Conservation (phyloP, 352 stramenopile species). For the Phytophthora boehmeriae region DNA sequence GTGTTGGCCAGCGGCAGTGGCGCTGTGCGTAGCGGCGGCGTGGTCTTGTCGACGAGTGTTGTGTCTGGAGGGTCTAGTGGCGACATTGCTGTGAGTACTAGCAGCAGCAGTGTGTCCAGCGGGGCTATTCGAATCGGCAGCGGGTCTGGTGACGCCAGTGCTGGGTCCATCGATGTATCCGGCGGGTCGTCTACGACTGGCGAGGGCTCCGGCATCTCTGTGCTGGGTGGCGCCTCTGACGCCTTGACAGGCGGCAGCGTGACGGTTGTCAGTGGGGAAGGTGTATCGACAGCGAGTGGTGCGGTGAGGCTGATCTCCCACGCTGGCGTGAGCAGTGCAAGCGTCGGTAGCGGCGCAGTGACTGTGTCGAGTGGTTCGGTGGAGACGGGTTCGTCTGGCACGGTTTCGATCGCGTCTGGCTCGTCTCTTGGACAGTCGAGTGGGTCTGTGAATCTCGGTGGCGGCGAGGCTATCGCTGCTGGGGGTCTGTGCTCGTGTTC, state of each 20-base stretch:
- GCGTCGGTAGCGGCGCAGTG: conserved; percentile 15
- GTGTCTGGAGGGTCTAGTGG: conserved; percentile 19
- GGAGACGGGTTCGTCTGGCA: conserved; percentile 19
- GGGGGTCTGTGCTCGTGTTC: conserved; percentile 16
- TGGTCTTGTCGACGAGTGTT: conserved; percentile 22
- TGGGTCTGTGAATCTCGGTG: conserved; percentile 18
- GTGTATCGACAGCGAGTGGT: conserved; percentile 15
- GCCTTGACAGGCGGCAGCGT: conserved; percentile 28
- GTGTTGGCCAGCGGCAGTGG: conserved; percentile 24
- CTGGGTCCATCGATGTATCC: conserved; percentile 28
- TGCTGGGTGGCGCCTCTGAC: conserved; percentile 24
- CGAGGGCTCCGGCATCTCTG: conserved; percentile 26
- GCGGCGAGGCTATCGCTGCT: background rate
- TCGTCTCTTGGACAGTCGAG: conserved; percentile 18
- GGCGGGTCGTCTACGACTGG: conserved; percentile 31
- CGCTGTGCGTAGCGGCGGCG: conserved; percentile 19
- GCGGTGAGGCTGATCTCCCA: conserved; percentile 21
- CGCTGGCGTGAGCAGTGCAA: conserved; percentile 1
- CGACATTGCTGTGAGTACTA: conserved; percentile 18
- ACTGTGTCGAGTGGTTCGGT: conserved; percentile 24
- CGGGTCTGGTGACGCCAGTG: conserved; percentile 23
- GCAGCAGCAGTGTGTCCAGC: conserved; percentile 23
- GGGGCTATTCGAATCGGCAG: conserved; percentile 26
- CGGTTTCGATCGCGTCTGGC: conserved; percentile 23
- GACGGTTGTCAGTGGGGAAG: conserved; percentile 20